A percentile compares a stretch with the other conserved stretches of the same genome.
Conservation (phyloP, 495 filamentous ascomycete genomes). For the Hyaloscypha hepaticicola region DNA sequence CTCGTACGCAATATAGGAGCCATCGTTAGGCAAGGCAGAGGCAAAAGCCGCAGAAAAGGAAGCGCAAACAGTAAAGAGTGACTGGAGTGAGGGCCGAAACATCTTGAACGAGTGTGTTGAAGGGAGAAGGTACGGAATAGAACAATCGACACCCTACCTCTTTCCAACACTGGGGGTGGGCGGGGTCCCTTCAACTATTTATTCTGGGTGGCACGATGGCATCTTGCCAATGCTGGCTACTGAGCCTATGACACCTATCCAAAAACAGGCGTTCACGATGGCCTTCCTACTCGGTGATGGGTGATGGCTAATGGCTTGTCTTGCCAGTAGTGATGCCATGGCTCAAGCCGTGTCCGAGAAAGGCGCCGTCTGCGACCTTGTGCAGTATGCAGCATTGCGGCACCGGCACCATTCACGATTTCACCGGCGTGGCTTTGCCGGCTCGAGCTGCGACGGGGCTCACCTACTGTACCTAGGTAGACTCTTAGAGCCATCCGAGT, state of each 20-base stretch:
- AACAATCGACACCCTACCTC: not conserved
- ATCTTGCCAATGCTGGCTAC: not conserved
- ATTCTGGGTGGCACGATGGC: not conserved
- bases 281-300: not conserved
- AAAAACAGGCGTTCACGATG: not conserved
- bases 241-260: too few relatives aligned
- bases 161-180: not conserved
- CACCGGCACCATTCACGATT: too few relatives aligned
- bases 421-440: not conserved
- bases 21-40: not conserved
- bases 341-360: not conserved
- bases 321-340: not conserved
- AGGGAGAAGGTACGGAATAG: slow-evolving; percentile 3
- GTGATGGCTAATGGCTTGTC: too few relatives aligned
- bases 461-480: not conserved
- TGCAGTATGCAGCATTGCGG: too few relatives aligned
- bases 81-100: slow-evolving; percentile 1
- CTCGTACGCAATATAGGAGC: not conserved
- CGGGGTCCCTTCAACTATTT: not conserved
- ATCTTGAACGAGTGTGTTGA: slow-evolving; percentile 8
- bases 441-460: not conserved
- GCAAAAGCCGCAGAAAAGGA: slow-evolving; percentile 3
- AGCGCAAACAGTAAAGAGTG: slow-evolving; percentile 11
- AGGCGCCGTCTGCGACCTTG: not conserved
- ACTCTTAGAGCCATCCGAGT: not conserved